These are phyloP conservation scores for Hyphodiscus hymeniophilus DNA, from an alignment of 495 filamentous ascomycete species.

Conservation along the genomic window DNA sequence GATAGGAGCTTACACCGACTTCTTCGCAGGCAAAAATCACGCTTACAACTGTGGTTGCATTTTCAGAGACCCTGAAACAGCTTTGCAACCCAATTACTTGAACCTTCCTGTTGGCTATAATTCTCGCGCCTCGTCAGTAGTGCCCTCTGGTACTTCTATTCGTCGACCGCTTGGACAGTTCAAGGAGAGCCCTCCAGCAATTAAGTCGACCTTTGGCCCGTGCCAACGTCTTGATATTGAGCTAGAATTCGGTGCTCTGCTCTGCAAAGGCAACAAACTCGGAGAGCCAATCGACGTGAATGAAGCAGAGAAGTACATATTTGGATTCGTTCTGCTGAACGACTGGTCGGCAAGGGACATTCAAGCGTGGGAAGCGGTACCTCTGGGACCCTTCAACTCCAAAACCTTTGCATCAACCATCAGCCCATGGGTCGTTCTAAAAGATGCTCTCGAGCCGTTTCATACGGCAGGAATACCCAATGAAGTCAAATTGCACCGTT, in stretches of 20 bases:
- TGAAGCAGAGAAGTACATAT: conserved; percentile 69
- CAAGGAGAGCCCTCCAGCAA: background rate
- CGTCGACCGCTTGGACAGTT: background rate
- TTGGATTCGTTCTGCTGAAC: conserved; percentile 84
- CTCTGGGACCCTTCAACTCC: conserved; percentile 74
- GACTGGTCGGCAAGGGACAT: conserved; percentile 89
- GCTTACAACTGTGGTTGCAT: too few relatives aligned
- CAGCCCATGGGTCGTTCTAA: conserved; percentile 79
- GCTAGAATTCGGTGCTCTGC: conserved; percentile 77
- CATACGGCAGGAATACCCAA: conserved; percentile 18
- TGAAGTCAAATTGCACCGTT: background rate
- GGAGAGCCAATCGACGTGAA: conserved; percentile 54
- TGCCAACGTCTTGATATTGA: conserved; percentile 54
- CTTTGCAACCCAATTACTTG: background rate
- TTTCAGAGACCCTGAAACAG: background rate
- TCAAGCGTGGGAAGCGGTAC: conserved; percentile 79
- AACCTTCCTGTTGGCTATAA: conserved; percentile 14
- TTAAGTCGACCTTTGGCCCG: background rate
- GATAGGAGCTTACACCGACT: conserved; percentile 5
- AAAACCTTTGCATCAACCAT: conserved; percentile 90
- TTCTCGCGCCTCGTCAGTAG: background rate
- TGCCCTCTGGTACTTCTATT: conserved; percentile 1
- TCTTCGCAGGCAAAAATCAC: conserved; percentile 1
- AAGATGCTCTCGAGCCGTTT: conserved; percentile 73
- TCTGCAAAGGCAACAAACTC: conserved; percentile 55